These are phyloP conservation scores for Rutstroemia sp. DNA, from an alignment of 2,329 filamentous ascomycete genomes.

Conservation along the genomic window DNA sequence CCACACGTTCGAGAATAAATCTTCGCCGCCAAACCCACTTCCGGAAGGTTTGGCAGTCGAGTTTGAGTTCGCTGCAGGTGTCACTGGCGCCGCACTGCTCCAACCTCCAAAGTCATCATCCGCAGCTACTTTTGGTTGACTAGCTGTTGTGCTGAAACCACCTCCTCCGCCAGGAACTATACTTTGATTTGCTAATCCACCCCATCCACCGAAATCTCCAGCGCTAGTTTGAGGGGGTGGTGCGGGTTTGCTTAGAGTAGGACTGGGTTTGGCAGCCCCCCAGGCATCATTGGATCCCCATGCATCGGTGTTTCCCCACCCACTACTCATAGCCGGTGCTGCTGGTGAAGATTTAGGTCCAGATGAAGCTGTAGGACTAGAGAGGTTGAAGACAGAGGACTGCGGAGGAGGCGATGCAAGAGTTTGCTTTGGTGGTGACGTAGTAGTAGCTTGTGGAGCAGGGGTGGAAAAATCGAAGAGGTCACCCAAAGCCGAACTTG, in stretches of 20 bases:
- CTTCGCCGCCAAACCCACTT: constrained; percentile 49
- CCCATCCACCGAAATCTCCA: constrained; percentile 49
- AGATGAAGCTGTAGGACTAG: constrained; percentile 39
- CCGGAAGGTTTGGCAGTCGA: constrained; percentile 40
- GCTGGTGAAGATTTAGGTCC: constrained; percentile 36
- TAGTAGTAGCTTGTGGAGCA: constrained; percentile 35
- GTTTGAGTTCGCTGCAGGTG: constrained; percentile 46
- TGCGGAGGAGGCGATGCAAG: constrained; percentile 31
- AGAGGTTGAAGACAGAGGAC: constrained; percentile 77
- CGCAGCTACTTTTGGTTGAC: constrained; percentile 62
- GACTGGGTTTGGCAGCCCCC: constrained; percentile 46
- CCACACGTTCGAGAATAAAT: constrained; percentile 96
- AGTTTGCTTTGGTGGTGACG: constrained; percentile 34
- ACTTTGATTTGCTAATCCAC: constrained; percentile 48
- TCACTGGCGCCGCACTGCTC: constrained; percentile 63
- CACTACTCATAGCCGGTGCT: constrained; percentile 29
- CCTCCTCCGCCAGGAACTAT: constrained; percentile 56
- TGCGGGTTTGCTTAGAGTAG: constrained; percentile 42
- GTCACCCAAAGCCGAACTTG: constrained; percentile 59
- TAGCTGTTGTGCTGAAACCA: constrained; percentile 45
- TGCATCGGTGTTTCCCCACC: constrained; percentile 52
- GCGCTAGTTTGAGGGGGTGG: constrained; percentile 35
- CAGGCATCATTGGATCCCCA: constrained; percentile 83
- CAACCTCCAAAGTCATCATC: constrained; percentile 97
- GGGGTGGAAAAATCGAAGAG: constrained; percentile 69